These are phyloP conservation scores for Nicotiana otophora DNA, from an alignment of 257 asterid genomes.

Conservation along the genomic window DNA sequence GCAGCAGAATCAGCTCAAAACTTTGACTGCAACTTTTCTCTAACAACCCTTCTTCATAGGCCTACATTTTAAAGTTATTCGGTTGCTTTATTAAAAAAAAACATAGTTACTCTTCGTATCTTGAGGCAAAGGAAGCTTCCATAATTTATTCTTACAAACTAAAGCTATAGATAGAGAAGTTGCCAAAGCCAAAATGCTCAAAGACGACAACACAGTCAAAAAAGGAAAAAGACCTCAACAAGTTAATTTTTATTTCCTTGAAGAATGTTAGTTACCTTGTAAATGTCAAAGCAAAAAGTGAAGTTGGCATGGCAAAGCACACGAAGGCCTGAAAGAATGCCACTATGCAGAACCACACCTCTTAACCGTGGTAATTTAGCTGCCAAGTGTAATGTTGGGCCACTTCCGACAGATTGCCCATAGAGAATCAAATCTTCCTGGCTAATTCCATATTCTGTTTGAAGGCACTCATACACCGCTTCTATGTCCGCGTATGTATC, in stretches of 20 bases:
- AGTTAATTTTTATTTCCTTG: neutral
- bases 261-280: slow-evolving; percentile 48
- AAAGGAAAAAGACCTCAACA: neutral
- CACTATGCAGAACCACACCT: slow-evolving; percentile 97
- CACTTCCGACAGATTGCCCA: slow-evolving; percentile 99
- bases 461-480: slow-evolving; percentile 92
- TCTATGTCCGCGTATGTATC: slow-evolving; percentile 97
- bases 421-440: slow-evolving; percentile 88
- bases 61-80: neutral
- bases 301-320: slow-evolving; percentile 92
- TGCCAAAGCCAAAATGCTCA: neutral
- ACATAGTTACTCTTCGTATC: neutral
- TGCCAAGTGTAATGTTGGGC: slow-evolving; percentile 95
- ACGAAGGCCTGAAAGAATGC: slow-evolving; percentile 97
- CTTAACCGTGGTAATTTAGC: slow-evolving; percentile 87
- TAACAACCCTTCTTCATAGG: neutral
- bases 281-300: slow-evolving; percentile 86
- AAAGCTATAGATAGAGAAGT: neutral
- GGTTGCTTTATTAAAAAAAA: neutral
- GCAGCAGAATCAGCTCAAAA: neutral
- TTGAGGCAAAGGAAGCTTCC: neutral
- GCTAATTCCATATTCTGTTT: slow-evolving; percentile 83
- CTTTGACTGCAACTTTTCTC: neutral
- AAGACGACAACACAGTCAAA: neutral
- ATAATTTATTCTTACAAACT: neutral